A percentile compares a stretch with the other conserved stretches of the same genome.
Conservation (phyloP, 2,329 filamentous ascomycete species). For the Huntiella decipiens region DNA sequence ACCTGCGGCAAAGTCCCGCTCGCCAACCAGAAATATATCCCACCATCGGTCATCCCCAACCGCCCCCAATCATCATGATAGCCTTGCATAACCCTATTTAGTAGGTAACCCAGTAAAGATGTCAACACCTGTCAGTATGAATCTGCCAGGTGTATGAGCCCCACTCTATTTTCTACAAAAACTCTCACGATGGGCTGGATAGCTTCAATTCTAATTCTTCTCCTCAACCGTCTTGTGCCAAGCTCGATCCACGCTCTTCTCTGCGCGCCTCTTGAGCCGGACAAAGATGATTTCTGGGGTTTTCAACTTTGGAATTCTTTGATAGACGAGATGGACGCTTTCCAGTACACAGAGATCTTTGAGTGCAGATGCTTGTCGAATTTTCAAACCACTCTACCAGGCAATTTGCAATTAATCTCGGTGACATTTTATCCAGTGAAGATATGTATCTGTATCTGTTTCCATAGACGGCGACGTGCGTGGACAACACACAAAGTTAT, state of each 20-base stretch:
- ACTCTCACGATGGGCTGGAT: not conserved
- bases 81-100: no score
- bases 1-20: no score
- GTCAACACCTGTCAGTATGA: no score
- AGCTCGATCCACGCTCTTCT: constrained; percentile 7
- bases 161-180: no score
- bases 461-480: not conserved
- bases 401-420: constrained; percentile 12
- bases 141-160: no score
- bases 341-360: constrained; percentile 10
- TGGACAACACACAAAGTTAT: not conserved
- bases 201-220: not conserved
- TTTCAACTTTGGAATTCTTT: not conserved
- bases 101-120: no score
- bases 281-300: not conserved
- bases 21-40: no score
- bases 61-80: no score
- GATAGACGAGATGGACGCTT: constrained; percentile 9
- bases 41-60: no score
- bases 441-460: not conserved
- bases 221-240: constrained; percentile 9
- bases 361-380: constrained; percentile 11
- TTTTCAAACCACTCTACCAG: constrained; percentile 1
- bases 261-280: constrained; percentile 9
- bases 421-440: constrained; percentile 8